Base-by-base conservation (phyloP, 768 basidiomycete species). In the Solioccasus polychromus region DNA sequence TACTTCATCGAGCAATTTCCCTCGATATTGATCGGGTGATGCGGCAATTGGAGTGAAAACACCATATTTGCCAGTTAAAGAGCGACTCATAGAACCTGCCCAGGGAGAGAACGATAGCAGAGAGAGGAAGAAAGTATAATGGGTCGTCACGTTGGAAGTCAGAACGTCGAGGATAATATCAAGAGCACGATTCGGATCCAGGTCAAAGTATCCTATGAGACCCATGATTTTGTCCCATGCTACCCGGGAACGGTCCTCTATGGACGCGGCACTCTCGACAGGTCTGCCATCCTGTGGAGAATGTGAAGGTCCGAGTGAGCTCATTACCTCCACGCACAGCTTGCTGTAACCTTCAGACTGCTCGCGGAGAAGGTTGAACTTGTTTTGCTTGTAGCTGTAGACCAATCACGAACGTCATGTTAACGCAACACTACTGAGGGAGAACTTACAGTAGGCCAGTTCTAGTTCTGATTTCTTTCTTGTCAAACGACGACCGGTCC, bases 281-380 rank as follows among this genome's bases (percentile, higher is more conserved):
- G 88, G 83, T 29, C 74, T 72, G 14, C 80, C 89, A 18, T 86
- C 87, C 18, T 72, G 62, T 22, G 80, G 61, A 4, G 82, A 81
- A 65, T 93, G 88, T 8, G 89, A 69, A 19, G 83, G 82, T 2
- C 89, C 90, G 39, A 93, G 68, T 57, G 77, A 79, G 52, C 83
- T 83, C 10, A 83, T 82, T 30, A 99, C 72, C 58, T 98, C 91
- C 9, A 86, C 80, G 22, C 85, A 80, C 25, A 98, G 80, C 66
- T 94, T 93, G 63, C 91, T 91, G 70, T 92, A 99, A 8, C 96
- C 96, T 71, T 98, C 95, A 1, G 93, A 93, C 58, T 96, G 91
- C 70, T 99, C 96, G 29, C 96, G 86, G 14, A 97, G 79, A 30
- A 99, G 79, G 62, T 98, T 99, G 74, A 94, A 95, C 68, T 98